phyloP scores from a whole-genome alignment of 2,329 filamentous ascomycete species.

The Aureobasidium pullulans region DNA sequence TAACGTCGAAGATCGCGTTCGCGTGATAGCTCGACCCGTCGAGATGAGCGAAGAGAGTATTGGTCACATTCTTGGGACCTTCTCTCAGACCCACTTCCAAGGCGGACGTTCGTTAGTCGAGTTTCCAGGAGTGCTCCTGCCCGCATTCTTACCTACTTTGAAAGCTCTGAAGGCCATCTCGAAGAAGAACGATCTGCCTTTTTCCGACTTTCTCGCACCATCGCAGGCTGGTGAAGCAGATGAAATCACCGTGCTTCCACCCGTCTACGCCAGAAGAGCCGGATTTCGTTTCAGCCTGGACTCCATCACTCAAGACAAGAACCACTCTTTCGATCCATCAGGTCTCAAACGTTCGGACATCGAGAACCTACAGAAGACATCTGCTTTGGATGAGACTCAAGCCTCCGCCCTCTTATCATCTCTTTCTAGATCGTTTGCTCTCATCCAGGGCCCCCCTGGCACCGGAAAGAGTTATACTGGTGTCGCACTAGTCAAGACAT shows the following conservation, averaged over 20 bases:
- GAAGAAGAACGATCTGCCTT: conserved; percentile 22
- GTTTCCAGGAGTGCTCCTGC: conserved; percentile 54
- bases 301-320: conserved; percentile 16
- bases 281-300: conserved; percentile 46
- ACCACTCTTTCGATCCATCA: conserved; percentile 21
- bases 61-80: background rate
- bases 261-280: conserved; percentile 42
- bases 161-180: conserved; percentile 49
- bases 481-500: conserved; percentile 49
- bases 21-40: conserved; percentile 17
- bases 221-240: conserved; percentile 13
- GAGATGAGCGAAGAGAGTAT: background rate
- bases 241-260: conserved; percentile 33
- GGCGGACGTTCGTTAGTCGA: conserved; percentile 42
- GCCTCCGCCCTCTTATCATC: conserved; percentile 46
- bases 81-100: background rate
- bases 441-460: conserved; percentile 65
- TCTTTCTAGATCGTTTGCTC: conserved; percentile 46
- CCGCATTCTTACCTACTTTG: conserved; percentile 52
- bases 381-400: conserved; percentile 46
- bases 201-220: conserved; percentile 25
- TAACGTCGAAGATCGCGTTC: conserved; percentile 1
- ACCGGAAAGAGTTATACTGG: conserved; percentile 62
- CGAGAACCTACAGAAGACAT: conserved; percentile 25
- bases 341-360: conserved; percentile 25